A percentile compares a stretch with the other conserved stretches of the same genome.
Conservation (phyloP, 2,329 filamentous ascomycete species). For the Podosphaera aphanis region DNA sequence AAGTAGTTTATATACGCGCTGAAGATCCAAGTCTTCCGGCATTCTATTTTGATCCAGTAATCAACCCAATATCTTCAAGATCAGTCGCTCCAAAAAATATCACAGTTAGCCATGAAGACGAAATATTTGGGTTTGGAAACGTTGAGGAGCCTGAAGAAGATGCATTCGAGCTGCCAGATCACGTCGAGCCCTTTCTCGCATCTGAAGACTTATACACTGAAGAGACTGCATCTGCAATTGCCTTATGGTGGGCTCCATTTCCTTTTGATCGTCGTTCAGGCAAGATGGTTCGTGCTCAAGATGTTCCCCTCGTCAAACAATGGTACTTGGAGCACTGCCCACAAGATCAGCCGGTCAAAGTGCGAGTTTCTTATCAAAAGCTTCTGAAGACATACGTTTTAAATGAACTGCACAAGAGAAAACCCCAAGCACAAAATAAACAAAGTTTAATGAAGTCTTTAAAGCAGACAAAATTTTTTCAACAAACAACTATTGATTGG, state of each 20-base stretch:
- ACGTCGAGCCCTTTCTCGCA: constrained; percentile 66
- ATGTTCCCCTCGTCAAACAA: constrained; percentile 90
- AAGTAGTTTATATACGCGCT: constrained; percentile 70
- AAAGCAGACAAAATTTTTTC: constrained; percentile 97
- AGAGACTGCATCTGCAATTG: constrained; percentile 75
- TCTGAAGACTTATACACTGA: constrained; percentile 76
- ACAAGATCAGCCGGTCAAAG: constrained; percentile 77
- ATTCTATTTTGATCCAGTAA: constrained; percentile 93
- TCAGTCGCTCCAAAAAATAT: constrained; percentile 87
- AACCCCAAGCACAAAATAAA: constrained; percentile 84
- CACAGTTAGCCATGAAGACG: constrained; percentile 77
- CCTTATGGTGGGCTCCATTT: constrained; percentile 94
- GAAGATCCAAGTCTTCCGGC: constrained; percentile 78
- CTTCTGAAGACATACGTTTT: constrained; percentile 86
- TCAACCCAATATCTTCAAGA: constrained; percentile 90
- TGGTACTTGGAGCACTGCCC: constrained; percentile 96
- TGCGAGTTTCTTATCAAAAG: constrained; percentile 95
- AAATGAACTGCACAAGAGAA: constrained; percentile 90
- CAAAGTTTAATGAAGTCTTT: constrained; percentile 74
- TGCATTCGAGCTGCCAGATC: constrained; percentile 59
- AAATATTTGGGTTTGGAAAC: constrained; percentile 65
- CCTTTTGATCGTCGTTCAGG: constrained; percentile 88
- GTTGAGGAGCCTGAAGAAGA: constrained; percentile 50
- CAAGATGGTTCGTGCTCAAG: constrained; percentile 87
- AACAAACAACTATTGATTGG: constrained; percentile 98